phyloP scores from a whole-genome alignment of 2,329 filamentous ascomycete genomes.

The Orbilia quercus region DNA sequence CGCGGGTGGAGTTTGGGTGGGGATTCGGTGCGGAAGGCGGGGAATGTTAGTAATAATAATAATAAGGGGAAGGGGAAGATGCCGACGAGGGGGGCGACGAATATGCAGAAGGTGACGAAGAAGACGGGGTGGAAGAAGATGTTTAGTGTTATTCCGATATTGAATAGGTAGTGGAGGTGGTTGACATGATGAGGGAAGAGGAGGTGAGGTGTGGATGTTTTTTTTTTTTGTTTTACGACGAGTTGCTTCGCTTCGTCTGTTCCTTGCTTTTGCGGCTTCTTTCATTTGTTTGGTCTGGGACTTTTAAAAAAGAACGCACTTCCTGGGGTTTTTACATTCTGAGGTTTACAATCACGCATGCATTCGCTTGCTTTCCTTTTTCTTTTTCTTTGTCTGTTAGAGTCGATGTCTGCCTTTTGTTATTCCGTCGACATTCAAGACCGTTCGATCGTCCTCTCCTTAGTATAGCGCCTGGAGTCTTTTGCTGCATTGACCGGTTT shows the following conservation, averaged over 20 bases:
- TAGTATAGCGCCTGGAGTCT: constrained; percentile 40
- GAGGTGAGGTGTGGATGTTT: background rate
- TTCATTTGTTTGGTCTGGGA: constrained; percentile 35
- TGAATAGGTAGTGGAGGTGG: constrained; percentile 1
- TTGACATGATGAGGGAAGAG: constrained; percentile 5
- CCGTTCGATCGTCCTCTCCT: constrained; percentile 4
- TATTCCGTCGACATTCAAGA: constrained; percentile 1
- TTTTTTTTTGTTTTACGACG: constrained; percentile 7
- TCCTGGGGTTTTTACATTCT: constrained; percentile 27
- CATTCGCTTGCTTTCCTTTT: constrained; percentile 16
- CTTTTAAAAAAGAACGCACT: constrained; percentile 9
- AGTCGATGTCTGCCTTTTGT: constrained; percentile 15
- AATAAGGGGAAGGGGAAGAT: constrained; percentile 45
- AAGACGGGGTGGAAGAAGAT: constrained; percentile 32
- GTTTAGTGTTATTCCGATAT: constrained; percentile 22
- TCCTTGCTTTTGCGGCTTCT: constrained; percentile 12
- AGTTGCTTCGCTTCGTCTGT: background rate
- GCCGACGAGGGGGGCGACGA: background rate
- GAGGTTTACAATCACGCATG: constrained; percentile 18
- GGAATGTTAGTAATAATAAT: too few species aligned
- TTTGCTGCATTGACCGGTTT: constrained; percentile 4
- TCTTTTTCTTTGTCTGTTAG: constrained; percentile 42
- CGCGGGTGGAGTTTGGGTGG: constrained; percentile 48
- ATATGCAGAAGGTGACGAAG: background rate
- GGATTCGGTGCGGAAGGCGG: constrained; percentile 4